Evolutionary conservation across 805 yeast genomes (phyloP).

Genomic region (Candida nonsorbophila): DNA sequence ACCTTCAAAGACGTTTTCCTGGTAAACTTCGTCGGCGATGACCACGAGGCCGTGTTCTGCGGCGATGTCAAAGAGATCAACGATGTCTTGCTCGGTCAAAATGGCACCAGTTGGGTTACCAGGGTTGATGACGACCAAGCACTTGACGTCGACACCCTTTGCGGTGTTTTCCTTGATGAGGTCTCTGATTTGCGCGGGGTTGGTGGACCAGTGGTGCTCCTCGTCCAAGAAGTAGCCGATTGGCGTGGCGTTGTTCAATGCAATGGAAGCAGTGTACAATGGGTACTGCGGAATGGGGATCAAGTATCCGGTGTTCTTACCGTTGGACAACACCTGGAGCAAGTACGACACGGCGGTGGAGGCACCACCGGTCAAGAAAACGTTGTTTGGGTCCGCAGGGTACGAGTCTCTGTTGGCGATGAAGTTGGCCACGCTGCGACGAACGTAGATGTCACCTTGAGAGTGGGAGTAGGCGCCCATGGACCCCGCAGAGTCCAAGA

Average conservation of each 20-base stretch:
- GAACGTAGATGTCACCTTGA: slow-evolving; percentile 72
- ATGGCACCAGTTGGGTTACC: slow-evolving; percentile 98
- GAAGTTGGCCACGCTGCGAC: slow-evolving; percentile 78
- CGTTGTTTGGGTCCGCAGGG: slow-evolving; percentile 58
- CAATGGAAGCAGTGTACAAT: slow-evolving; percentile 88
- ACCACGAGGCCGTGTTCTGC: slow-evolving; percentile 80
- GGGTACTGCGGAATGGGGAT: slow-evolving; percentile 99
- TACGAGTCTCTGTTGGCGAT: slow-evolving; percentile 66
- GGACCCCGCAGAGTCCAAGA: slow-evolving; percentile 65
- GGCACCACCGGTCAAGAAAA: slow-evolving; percentile 90
- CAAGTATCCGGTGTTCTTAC: slow-evolving; percentile 67
- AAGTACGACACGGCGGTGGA: slow-evolving; percentile 87
- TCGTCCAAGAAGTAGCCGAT: slow-evolving; percentile 87
- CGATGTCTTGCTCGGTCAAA: slow-evolving; percentile 59
- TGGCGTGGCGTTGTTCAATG: slow-evolving; percentile 76
- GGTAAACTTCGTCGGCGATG: slow-evolving; percentile 97
- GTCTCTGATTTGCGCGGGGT: slow-evolving; percentile 56
- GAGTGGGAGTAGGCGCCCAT: slow-evolving; percentile 95
- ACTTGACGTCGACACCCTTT: slow-evolving; percentile 60
- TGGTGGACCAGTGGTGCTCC: slow-evolving; percentile 76
- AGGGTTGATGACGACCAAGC: slow-evolving; percentile 91
- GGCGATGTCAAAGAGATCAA: slow-evolving; percentile 68
- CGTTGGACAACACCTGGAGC: slow-evolving; percentile 63
- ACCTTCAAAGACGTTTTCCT: slow-evolving; percentile 81
- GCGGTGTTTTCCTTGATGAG: slow-evolving; percentile 44